Base-by-base conservation (phyloP, 2,329 filamentous ascomycete genomes). In the Trichophaea hybrida region DNA sequence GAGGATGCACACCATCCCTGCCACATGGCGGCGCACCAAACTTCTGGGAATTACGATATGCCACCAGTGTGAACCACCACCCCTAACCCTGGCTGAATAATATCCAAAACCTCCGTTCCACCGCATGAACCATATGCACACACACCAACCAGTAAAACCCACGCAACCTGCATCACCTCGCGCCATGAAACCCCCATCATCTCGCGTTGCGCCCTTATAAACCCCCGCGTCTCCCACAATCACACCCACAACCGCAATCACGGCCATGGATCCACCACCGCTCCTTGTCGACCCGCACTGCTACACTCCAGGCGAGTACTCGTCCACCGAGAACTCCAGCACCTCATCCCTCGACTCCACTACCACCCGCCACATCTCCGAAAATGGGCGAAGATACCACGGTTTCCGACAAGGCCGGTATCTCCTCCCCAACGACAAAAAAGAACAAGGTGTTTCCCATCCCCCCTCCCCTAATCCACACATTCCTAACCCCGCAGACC, bases 281-380 rank as follows among this genome's bases (percentile, higher is more conserved):
- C 6, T 32, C 6, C 33, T 40, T 5, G 54, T 54, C 10, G 52
- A 51, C 15, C 35, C 50, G 12, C 1, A 35, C 40, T 34, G n/a
- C 13, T 48, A 44, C 5, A 34, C 51, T 24, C 43, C 46, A 24
- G 53, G 54, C 24, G 37, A 48, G 38, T 55, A 34, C 32, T 6
- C 12, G 2, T 40, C 32, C 4, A 7, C 12, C 46, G n/a, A n/a
- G 12, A 48, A 48, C 38, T 4, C 10, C n/a, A 33, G 5, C 43
- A 64, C 63, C 2, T 61, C 59, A 10, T 73, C 72, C 15, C 65
- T 76, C 50, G 71, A 72, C 3, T 76, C 74, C 13, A 74, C 73
- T 59, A 73, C 75, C 44, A 71, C 68, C 57, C 65, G 74, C 43
- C 76, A 75, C 64, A 69, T 71, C 35, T 75, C 73, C 32, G 61